Evolutionary conservation across 257 asterid genomes (phyloP).

Genomic region (Nyctanthes arbortristis): DNA sequence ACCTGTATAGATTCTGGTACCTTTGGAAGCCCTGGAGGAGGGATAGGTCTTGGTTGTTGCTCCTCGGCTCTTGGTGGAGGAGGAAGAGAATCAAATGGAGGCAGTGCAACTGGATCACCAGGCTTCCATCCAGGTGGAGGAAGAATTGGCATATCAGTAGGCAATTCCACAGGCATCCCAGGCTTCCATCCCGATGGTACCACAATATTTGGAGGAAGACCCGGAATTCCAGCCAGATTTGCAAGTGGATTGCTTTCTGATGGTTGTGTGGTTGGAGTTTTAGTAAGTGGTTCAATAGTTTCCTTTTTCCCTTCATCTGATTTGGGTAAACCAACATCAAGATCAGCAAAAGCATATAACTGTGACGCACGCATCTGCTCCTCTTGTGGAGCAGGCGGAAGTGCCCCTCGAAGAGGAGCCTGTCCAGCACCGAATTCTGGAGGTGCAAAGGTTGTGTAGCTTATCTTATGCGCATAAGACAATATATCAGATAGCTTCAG

Average conservation of each 20-base stretch:
- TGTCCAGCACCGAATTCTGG: slow-evolving; percentile 86
- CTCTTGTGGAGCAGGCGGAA: slow-evolving; percentile 94
- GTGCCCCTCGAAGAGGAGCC: slow-evolving; percentile 83
- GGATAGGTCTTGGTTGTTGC: slow-evolving; percentile 42
- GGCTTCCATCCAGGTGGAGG: slow-evolving; percentile 97
- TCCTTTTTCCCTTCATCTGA: slow-evolving; percentile 57
- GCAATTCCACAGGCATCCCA: slow-evolving; percentile 91
- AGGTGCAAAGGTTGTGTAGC: slow-evolving; percentile 95
- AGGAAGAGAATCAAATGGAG: slow-evolving; percentile 63
- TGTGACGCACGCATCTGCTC: slow-evolving; percentile 95
- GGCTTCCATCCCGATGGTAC: slow-evolving; percentile 90
- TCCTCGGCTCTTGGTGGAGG: slow-evolving; percentile 60
- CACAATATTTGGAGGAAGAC: slow-evolving; percentile 61
- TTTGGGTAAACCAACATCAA: slow-evolving; percentile 72
- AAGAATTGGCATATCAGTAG: slow-evolving; percentile 61
- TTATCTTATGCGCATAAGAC: slow-evolving; percentile 77
- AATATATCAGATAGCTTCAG: slow-evolving; percentile 68
- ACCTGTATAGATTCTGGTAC: slow-evolving; percentile 80
- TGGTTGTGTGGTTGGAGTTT: slow-evolving; percentile 30
- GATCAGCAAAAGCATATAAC: slow-evolving; percentile 61
- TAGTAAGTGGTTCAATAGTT: slow-evolving; percentile 58
- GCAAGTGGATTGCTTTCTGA: slow-evolving; percentile 37
- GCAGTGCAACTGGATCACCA: slow-evolving; percentile 77
- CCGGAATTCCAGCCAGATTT: slow-evolving; percentile 42
- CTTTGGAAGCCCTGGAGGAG: slow-evolving; percentile 47